Percentiles rank a stretch among this genome's conserved stretches.
These are phyloP conservation scores for Geotrichum europaeum DNA, from an alignment of 1,139 yeast genomes.

Conservation along the genomic window DNA sequence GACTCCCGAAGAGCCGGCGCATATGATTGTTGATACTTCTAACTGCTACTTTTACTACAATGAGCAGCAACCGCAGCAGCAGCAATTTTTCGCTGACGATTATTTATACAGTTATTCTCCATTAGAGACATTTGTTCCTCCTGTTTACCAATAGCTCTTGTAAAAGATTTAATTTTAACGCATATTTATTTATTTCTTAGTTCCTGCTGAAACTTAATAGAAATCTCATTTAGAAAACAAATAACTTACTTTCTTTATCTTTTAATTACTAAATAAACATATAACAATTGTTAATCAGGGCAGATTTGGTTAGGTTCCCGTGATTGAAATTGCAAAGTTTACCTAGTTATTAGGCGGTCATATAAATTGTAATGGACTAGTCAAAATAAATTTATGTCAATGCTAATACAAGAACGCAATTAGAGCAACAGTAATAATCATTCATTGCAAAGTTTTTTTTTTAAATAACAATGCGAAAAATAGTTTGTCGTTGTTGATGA, in stretches of 20 bases:
- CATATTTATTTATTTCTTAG: not conserved
- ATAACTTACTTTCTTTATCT: not conserved
- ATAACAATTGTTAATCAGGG: not conserved
- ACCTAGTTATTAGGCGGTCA: not conserved
- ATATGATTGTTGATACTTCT: not conserved
- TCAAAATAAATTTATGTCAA: not conserved
- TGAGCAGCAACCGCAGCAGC: not conserved
- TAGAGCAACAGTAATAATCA: too few species aligned
- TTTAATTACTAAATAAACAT: too few species aligned
- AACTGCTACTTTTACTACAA: constrained; percentile 1
- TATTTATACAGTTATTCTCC: constrained; percentile 3
- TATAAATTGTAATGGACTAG: too few species aligned
- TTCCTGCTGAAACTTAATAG: not conserved
- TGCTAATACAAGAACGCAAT: too few species aligned
- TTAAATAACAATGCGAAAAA: too few species aligned
- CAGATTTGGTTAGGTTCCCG: not conserved
- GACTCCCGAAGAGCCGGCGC: constrained; percentile 8
- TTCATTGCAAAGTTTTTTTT: too few species aligned
- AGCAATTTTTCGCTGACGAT: not conserved
- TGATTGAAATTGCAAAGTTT: not conserved
- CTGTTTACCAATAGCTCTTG: constrained; percentile 2
- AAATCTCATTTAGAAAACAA: not conserved
- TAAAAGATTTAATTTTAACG: not conserved
- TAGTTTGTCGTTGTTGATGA: too few species aligned
- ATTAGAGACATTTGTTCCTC: constrained; percentile 12